Evolutionary conservation across 768 basidiomycete species (phyloP).

Genomic region (Hericium erinaceus): DNA sequence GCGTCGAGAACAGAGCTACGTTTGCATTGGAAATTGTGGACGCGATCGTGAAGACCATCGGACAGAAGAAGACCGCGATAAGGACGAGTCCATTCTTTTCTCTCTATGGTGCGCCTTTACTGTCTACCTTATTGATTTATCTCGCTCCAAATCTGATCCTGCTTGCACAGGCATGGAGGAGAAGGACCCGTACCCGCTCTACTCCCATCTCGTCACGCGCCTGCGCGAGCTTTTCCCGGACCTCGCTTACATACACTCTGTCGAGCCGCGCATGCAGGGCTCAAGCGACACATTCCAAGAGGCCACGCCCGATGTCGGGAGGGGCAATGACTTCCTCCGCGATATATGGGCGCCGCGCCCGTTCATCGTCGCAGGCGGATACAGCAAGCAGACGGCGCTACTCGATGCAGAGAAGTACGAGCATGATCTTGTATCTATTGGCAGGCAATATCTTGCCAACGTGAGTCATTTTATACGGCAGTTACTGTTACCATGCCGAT

Average conservation of each 20-base stretch:
- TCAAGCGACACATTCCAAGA: background rate
- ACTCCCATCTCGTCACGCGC: constrained; percentile 16
- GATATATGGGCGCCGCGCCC: constrained; percentile 17
- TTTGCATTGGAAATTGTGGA: background rate
- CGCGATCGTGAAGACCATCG: background rate
- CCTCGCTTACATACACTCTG: background rate
- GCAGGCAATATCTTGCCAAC: background rate
- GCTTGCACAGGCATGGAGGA: constrained; percentile 6
- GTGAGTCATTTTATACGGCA: background rate
- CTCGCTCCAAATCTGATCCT: background rate
- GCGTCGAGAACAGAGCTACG: background rate
- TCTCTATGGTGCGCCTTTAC: background rate
- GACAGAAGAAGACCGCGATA: background rate
- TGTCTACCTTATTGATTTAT: background rate
- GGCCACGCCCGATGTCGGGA: background rate
- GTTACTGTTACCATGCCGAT: background rate
- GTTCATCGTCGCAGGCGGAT: constrained; percentile 18
- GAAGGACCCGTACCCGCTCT: constrained; percentile 17
- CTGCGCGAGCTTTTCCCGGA: constrained; percentile 16
- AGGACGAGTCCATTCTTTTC: background rate
- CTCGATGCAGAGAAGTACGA: constrained; percentile 10
- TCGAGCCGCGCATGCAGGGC: background rate
- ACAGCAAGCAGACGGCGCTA: constrained; percentile 13
- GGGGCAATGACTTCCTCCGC: constrained; percentile 13
- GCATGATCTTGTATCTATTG: background rate